phyloP scores from a whole-genome alignment of 441 rosid genomes.

The Melastoma candidum region DNA sequence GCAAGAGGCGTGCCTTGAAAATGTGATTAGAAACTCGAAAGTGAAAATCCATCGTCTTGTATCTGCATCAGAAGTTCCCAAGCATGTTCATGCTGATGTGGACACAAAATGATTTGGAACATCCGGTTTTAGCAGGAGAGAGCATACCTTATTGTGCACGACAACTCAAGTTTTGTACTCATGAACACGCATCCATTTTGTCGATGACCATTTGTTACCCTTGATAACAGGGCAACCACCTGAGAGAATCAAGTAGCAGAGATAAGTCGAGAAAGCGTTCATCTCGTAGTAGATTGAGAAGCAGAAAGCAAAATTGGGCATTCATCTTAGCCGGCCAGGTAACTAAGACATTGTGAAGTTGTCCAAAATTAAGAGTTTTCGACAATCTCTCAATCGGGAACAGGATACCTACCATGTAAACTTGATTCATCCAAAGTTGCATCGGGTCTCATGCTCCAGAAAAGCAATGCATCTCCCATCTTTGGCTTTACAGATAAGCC shows the following conservation, averaged over 20 bases:
- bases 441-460: conserved; percentile 95
- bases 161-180: conserved; percentile 28
- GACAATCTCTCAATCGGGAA: background rate
- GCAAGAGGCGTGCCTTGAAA: no score
- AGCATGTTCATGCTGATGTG: background rate
- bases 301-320: no score
- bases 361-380: background rate
- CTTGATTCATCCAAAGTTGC: conserved; percentile 70
- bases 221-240: conserved; percentile 15
- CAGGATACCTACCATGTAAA: conserved; percentile 56
- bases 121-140: background rate
- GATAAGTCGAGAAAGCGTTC: no score
- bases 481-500: conserved; percentile 86
- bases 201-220: conserved; percentile 13
- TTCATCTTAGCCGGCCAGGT: no score
- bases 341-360: no score
- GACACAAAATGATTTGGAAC: background rate
- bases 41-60: no score
- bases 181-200: conserved; percentile 11
- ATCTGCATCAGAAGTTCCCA: no score
- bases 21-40: no score
- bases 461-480: conserved; percentile 88
- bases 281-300: no score
- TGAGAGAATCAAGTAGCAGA: conserved; percentile 7
- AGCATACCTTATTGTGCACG: conserved; percentile 24